phyloP scores from a whole-genome alignment of 345 rosid genomes.

The Salix brachista region DNA sequence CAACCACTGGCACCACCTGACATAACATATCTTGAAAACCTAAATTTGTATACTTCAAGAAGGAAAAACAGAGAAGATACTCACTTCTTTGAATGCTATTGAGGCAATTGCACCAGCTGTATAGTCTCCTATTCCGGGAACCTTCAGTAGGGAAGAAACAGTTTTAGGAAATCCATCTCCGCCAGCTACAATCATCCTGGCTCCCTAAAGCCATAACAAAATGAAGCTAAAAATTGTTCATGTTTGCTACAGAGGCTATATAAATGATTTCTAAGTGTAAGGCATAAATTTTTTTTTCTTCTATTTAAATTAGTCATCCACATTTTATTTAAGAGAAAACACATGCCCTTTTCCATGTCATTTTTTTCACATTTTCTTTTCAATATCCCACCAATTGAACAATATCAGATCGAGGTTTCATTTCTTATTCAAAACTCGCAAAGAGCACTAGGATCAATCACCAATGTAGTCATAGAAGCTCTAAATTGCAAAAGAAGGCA shows the following conservation, averaged over 20 bases:
- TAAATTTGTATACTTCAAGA: conserved; percentile 1
- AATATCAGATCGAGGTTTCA: neutral
- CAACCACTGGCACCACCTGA: conserved; percentile 69
- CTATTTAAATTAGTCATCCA: neutral
- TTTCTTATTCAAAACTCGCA: neutral
- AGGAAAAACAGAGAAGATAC: conserved; percentile 16
- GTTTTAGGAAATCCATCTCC: conserved; percentile 51
- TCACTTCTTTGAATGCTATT: conserved; percentile 70
- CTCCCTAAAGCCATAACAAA: conserved; percentile 43
- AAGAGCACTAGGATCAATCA: neutral
- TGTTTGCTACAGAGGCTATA: neutral
- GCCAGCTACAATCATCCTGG: conserved; percentile 50
- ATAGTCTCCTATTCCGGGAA: conserved; percentile 71
- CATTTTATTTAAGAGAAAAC: neutral
- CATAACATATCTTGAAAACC: conserved; percentile 11
- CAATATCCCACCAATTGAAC: neutral
- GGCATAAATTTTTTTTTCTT: neutral
- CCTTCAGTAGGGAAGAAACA: conserved; percentile 43
- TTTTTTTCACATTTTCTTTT: neutral
- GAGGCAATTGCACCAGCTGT: conserved; percentile 78
- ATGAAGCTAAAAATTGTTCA: neutral
- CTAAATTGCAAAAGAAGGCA: neutral
- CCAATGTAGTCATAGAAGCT: neutral
- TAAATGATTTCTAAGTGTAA: neutral
- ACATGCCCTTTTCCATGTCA: neutral